Percentiles rank a stretch among this genome's conserved stretches.
Conservation (phyloP, 1,284 basidiomycete species). For the Papiliotrema terrestris region DNA sequence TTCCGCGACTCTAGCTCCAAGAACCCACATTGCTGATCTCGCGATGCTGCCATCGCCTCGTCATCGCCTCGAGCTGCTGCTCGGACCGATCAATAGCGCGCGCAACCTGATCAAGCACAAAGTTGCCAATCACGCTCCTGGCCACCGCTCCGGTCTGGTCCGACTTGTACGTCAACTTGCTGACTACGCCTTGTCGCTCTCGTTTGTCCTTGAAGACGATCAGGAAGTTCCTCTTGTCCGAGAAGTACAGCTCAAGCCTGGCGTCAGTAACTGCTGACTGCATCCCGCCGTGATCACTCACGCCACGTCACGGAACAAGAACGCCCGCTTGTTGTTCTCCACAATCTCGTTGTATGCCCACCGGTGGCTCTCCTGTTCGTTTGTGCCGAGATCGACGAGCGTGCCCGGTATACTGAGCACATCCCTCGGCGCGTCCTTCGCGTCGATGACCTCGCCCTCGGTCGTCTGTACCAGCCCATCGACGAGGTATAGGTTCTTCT, state of each 20-base stretch:
- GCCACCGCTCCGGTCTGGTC: conserved; percentile 42
- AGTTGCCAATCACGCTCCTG: conserved; percentile 42
- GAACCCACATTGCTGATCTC: conserved; percentile 78
- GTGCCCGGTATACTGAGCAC: conserved; percentile 82
- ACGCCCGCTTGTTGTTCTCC: conserved; percentile 73
- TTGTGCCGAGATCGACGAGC: conserved; percentile 70
- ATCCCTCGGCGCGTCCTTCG: conserved; percentile 75
- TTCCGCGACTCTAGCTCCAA: no score
- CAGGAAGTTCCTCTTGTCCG: conserved; percentile 76
- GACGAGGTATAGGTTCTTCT: conserved; percentile 80
- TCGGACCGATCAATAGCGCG: conserved; percentile 44
- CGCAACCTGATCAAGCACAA: conserved; percentile 47
- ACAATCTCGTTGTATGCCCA: conserved; percentile 78
- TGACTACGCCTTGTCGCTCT: conserved; percentile 62
- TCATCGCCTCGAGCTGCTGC: conserved; percentile 46
- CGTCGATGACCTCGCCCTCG: conserved; percentile 84
- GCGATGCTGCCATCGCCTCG: conserved; percentile 72
- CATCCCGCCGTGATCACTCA: conserved; percentile 49
- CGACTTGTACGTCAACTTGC: conserved; percentile 54
- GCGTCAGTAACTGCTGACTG: background rate
- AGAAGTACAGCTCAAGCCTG: conserved; percentile 85
- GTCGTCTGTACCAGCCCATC: conserved; percentile 88
- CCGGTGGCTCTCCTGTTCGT: conserved; percentile 65
- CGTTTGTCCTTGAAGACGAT: conserved; percentile 71
- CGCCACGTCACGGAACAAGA: conserved; percentile 86